These are phyloP conservation scores for Cryphonectria japonica DNA, from an alignment of 2,329 filamentous ascomycete genomes.

Conservation along the genomic window DNA sequence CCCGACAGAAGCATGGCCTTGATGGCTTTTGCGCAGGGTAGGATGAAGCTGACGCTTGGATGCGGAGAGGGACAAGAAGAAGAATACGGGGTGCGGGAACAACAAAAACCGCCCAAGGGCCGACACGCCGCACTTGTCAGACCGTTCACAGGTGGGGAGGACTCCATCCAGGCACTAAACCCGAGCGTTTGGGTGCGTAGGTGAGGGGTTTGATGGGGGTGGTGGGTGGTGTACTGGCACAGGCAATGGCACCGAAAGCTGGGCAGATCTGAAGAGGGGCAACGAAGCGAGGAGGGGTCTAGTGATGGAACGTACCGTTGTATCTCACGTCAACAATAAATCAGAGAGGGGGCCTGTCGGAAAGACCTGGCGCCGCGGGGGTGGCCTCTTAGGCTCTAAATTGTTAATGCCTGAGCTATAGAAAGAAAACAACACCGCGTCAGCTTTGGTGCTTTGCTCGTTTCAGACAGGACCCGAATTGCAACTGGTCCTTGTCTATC, in stretches of 20 bases:
- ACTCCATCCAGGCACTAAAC: constrained; percentile 19
- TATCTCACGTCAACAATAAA: constrained; percentile 7
- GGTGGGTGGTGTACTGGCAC: constrained; percentile 24
- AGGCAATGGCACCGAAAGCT: constrained; percentile 13
- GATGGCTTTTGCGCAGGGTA: background rate
- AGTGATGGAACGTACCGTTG: constrained; percentile 28
- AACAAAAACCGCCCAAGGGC: constrained; percentile 11
- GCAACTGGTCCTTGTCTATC: background rate
- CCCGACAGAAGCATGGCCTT: background rate
- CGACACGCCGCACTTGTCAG: constrained; percentile 23
- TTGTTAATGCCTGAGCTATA: constrained; percentile 19
- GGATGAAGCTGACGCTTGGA: constrained; percentile 10
- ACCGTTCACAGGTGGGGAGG: constrained; percentile 17
- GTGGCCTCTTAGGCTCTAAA: background rate
- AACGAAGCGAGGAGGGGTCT: constrained; percentile 5
- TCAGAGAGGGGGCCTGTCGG: background rate
- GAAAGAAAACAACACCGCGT: constrained; percentile 7
- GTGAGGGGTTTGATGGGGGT: constrained; percentile 23
- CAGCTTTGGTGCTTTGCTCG: constrained; percentile 18
- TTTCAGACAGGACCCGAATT: background rate
- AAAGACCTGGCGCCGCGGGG: background rate
- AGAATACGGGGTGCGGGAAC: background rate
- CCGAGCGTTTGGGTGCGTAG: constrained; percentile 29
- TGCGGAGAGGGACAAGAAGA: constrained; percentile 12
- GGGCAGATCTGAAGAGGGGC: constrained; percentile 18